These are phyloP conservation scores for Vitis labrusca DNA, from an alignment of 164 flowering plant species.

Conservation along the genomic window DNA sequence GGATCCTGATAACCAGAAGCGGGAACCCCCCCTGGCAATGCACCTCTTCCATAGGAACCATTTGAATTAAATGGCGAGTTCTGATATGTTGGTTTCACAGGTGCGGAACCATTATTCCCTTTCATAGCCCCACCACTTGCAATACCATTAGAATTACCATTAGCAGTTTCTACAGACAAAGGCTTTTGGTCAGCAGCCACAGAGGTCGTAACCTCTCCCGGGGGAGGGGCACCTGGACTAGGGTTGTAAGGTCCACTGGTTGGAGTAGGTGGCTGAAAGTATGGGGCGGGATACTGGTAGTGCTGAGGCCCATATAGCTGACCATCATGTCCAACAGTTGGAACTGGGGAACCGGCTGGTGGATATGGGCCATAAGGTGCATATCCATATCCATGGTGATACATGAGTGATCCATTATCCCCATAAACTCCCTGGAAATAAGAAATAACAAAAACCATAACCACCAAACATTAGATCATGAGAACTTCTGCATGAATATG, in stretches of 20 bases:
- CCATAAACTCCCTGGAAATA: constrained; percentile 60
- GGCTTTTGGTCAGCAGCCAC: constrained; percentile 51
- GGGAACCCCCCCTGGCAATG: constrained; percentile 42
- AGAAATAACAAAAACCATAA: not conserved
- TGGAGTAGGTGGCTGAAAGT: constrained; percentile 53
- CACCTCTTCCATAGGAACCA: constrained; percentile 48
- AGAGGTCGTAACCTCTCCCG: constrained; percentile 46
- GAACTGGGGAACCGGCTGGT: constrained; percentile 67
- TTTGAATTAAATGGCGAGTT: constrained; percentile 36
- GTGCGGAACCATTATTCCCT: constrained; percentile 40
- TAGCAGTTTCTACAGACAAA: constrained; percentile 45
- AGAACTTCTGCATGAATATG: too few species aligned
- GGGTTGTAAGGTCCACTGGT: constrained; percentile 39
- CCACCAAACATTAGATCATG: not conserved
- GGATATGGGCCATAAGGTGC: constrained; percentile 72
- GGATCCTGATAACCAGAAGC: constrained; percentile 59
- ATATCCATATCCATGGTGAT: constrained; percentile 73
- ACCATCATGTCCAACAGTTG: constrained; percentile 75
- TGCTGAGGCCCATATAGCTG: constrained; percentile 79
- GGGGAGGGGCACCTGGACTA: constrained; percentile 26
- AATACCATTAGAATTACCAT: constrained; percentile 37
- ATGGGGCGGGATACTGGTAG: constrained; percentile 69
- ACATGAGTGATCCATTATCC: constrained; percentile 61
- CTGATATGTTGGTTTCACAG: constrained; percentile 37
- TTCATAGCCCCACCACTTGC: constrained; percentile 38